Evolutionary conservation across 345 rosid species (phyloP).

Genomic region (Acer saccharum): DNA sequence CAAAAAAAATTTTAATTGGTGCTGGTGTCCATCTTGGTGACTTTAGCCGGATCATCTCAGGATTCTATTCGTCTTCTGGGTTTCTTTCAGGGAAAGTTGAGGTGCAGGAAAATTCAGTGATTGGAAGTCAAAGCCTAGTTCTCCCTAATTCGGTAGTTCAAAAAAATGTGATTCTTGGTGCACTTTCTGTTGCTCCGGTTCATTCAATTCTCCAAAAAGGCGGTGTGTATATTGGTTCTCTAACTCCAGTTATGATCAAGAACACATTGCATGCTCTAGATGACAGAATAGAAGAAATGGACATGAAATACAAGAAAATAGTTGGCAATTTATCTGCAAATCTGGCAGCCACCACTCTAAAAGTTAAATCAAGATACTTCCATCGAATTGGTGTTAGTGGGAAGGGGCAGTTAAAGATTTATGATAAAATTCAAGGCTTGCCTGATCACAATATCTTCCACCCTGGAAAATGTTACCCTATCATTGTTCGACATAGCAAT

Average conservation of each 20-base stretch:
- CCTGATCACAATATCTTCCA: constrained; percentile 52
- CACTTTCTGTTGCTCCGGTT: constrained; percentile 63
- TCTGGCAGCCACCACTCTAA: constrained; percentile 61
- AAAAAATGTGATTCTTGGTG: constrained; percentile 60
- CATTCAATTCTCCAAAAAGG: constrained; percentile 53
- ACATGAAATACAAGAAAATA: constrained; percentile 58
- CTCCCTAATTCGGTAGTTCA: constrained; percentile 57
- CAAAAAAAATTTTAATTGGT: constrained; percentile 44
- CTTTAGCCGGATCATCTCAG: constrained; percentile 52
- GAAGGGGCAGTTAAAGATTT: constrained; percentile 50
- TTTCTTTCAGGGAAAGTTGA: constrained; percentile 35
- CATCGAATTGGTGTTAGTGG: constrained; percentile 66
- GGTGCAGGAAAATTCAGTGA: constrained; percentile 57
- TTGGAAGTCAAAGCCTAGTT: constrained; percentile 65
- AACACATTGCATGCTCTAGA: constrained; percentile 63
- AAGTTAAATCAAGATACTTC: constrained; percentile 65
- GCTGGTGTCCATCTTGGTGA: constrained; percentile 72
- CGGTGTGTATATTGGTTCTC: constrained; percentile 66
- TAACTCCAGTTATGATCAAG: constrained; percentile 57
- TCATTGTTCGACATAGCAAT: constrained; percentile 63
- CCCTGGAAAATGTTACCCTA: constrained; percentile 48
- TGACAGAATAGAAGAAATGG: constrained; percentile 79
- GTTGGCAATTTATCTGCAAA: constrained; percentile 62
- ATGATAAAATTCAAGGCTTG: constrained; percentile 49
- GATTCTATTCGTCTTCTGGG: constrained; percentile 47